Percentiles rank a stretch among this genome's conserved stretches.
Conservation (phyloP, 257 asterid species). For the Penstemon newberryi region DNA sequence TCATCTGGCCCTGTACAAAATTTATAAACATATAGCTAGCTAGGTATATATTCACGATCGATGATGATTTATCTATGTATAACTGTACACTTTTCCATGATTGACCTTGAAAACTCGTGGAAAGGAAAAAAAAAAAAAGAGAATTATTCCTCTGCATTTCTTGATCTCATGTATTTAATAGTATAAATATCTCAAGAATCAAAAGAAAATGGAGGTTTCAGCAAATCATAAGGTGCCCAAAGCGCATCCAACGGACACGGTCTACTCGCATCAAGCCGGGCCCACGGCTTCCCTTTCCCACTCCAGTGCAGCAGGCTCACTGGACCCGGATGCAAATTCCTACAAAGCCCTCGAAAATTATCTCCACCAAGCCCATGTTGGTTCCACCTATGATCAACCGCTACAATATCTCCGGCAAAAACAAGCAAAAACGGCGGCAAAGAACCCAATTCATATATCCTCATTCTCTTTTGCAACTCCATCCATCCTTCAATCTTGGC, state of each 20-base stretch:
- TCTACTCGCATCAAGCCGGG: conserved; percentile 37
- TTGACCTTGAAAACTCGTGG: conserved; percentile 1
- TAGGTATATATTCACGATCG: background rate
- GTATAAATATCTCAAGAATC: conserved; percentile 30
- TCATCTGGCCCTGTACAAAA: background rate
- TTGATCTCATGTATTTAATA: background rate
- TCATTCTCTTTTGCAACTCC: conserved; percentile 48
- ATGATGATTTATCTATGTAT: conserved; percentile 3
- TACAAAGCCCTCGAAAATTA: conserved; percentile 42
- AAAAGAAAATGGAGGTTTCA: conserved; percentile 31
- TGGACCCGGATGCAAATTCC: conserved; percentile 45
- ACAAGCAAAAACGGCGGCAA: conserved; percentile 50
- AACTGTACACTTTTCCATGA: conserved; percentile 8
- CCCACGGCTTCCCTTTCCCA: conserved; percentile 57
- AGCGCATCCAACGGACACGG: conserved; percentile 55
- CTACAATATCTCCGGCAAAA: conserved; percentile 45
- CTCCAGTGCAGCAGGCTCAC: conserved; percentile 52
- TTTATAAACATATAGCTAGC: background rate
- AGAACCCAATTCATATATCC: conserved; percentile 47
- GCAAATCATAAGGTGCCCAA: conserved; percentile 54
- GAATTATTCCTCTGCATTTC: too few species aligned
- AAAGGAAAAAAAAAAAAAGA: background rate
- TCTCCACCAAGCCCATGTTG: conserved; percentile 53
- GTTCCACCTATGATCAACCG: conserved; percentile 48
- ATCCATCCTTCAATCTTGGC: conserved; percentile 42